Conservation (phyloP, 768 basidiomycete genomes). For the Asterophora parasitica region DNA sequence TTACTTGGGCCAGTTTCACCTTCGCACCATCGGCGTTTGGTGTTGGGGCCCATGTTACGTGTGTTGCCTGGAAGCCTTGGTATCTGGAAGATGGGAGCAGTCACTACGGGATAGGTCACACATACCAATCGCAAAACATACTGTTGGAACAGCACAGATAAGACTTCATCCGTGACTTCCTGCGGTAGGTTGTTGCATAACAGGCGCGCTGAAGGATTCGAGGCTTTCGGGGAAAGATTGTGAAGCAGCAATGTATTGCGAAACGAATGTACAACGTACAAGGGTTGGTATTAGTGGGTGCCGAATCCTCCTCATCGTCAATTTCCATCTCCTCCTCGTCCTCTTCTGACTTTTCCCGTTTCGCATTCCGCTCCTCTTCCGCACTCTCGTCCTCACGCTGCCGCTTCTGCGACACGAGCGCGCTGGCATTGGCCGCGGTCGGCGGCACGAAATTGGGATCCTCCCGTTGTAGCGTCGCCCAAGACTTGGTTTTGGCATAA, state of each 20-base stretch:
- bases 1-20: conserved; percentile 76
- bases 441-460: conserved; percentile 81
- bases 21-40: conserved; percentile 59
- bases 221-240: conserved; percentile 27
- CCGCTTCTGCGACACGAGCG: conserved; percentile 45
- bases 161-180: conserved; percentile 84
- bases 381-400: conserved; percentile 58
- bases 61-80: conserved; percentile 72
- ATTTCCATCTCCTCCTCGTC: conserved; percentile 94
- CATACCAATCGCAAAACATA: conserved; percentile 35
- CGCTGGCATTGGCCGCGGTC: conserved; percentile 55
- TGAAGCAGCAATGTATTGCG: conserved; percentile 26
- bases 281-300: conserved; percentile 33
- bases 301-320: conserved; percentile 77
- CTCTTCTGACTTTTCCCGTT: conserved; percentile 66
- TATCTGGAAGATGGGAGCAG: conserved; percentile 47
- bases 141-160: conserved; percentile 90
- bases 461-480: conserved; percentile 74
- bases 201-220: conserved; percentile 55
- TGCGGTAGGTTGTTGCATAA: conserved; percentile 84
- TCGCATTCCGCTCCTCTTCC: conserved; percentile 51
- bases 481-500: conserved; percentile 87
- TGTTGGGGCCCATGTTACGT: conserved; percentile 64
- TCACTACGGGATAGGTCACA: background rate
- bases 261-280: conserved; percentile 40